Conservation (phyloP, 108 stramenopile genomes). For the Chaetoceros tenuissimus region DNA sequence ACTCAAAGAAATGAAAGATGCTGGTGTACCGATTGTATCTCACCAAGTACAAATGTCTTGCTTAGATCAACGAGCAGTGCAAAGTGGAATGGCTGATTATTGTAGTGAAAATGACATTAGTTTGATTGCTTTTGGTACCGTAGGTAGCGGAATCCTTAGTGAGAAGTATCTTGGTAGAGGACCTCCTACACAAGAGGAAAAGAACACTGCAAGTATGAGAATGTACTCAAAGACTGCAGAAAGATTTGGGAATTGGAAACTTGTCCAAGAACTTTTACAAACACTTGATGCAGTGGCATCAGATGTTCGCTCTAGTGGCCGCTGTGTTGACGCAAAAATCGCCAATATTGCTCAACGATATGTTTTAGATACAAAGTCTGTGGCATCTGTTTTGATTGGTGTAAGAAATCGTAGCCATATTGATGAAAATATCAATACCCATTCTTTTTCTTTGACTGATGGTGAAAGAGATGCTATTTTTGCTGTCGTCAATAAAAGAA, state of each 20-base stretch:
- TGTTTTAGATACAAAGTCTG: constrained; percentile 38
- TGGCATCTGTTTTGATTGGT: constrained; percentile 36
- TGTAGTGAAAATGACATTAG: constrained; percentile 35
- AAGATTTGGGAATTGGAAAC: constrained; percentile 39
- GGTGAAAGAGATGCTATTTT: constrained; percentile 40
- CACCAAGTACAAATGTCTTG: constrained; percentile 48
- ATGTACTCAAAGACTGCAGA: constrained; percentile 38
- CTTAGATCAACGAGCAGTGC: constrained; percentile 39
- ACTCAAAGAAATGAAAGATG: constrained; percentile 30
- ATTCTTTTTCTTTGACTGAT: constrained; percentile 23
- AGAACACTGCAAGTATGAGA: constrained; percentile 31
- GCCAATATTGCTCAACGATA: constrained; percentile 46
- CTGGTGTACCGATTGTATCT: constrained; percentile 34
- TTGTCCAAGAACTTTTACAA: constrained; percentile 39
- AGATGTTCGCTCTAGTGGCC: constrained; percentile 22
- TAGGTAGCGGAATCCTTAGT: constrained; percentile 40
- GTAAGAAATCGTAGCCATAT: constrained; percentile 42
- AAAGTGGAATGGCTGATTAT: constrained; percentile 41
- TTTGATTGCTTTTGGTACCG: constrained; percentile 41
- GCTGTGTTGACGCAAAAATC: constrained; percentile 27
- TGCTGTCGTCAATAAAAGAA: constrained; percentile 31
- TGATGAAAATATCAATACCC: constrained; percentile 36
- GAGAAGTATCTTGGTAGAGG: constrained; percentile 25
- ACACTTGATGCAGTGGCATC: constrained; percentile 36
- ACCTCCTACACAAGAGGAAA: constrained; percentile 17